Evolutionary conservation across 1,284 basidiomycete species (phyloP), one percentile per base, ranked within the genome.

Genomic region (Fomitopsis pinicola): DNA sequence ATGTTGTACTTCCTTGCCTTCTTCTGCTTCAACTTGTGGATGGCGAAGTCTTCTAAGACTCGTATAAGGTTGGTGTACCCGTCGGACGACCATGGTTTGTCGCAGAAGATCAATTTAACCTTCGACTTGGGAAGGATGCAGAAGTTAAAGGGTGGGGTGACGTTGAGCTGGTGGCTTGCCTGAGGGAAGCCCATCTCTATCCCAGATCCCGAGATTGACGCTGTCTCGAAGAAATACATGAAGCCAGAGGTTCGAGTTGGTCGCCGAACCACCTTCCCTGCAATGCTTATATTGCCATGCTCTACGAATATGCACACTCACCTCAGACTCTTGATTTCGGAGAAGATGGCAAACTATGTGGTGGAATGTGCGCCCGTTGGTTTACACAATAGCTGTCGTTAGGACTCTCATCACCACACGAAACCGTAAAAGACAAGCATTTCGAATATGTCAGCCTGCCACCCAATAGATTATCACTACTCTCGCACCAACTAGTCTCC

Each of bases 101-200:
- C 59, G 59, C 59, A 60, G n/a, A 60, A 38, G 26, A 60, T 30
- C 5, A 55, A 22, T 42, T 52, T 55, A 2, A 60, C 4, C 7
- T 44, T 28, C 19, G 59, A 19, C 26, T 60, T 60, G 15, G 52
- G 53, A 14, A 60, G 59, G 19, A 30, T 22, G 44, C 3, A n/a
- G 22, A 22, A 55, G 42, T 60, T 56, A 30, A 55, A 60, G 5
- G 59, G 59, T 17, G 59, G 59, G 15, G 22, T 14, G 45, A 42
- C 28, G 38, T 60, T 60, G 14, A 60, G 53, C 19, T 42, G 53
- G 36, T 60, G 59, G 35, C 52, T 53, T 28, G 6, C 35, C 36
- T 38, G 52, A 35, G 52, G 52, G 17, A 53, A 53, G 33, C 52
- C 52, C 33, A 53, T 53, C 52, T 53, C 52, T 14, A 53, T 6